phyloP scores from a whole-genome alignment of 1,284 basidiomycete species.

The Phellopilus nigrolimitatus region DNA sequence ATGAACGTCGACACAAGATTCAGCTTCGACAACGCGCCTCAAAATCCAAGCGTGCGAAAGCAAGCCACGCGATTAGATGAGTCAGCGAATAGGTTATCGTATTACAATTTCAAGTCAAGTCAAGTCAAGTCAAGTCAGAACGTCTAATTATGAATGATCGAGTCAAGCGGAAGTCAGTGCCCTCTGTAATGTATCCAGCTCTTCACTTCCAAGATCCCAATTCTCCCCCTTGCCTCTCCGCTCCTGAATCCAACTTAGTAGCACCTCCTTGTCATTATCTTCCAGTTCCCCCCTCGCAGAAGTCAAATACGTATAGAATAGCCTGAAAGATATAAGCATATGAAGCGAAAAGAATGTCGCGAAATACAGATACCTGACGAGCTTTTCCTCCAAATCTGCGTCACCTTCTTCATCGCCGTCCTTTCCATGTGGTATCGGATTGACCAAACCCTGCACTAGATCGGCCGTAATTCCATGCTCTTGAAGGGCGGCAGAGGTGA shows the following conservation, averaged over 20 bases:
- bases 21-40: not conserved
- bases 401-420: conserved; percentile 72
- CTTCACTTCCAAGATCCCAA: conserved; percentile 28
- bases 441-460: conserved; percentile 41
- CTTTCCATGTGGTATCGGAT: conserved; percentile 57
- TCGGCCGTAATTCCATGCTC: conserved; percentile 39
- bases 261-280: conserved; percentile 36
- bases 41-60: not conserved
- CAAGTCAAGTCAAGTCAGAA: no score
- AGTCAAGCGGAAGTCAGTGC: conserved; percentile 11
- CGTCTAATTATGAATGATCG: no score
- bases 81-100: not conserved
- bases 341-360: conserved; percentile 13
- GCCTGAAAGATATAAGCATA: conserved; percentile 29
- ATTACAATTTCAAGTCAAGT: not conserved
- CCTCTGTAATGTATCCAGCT: conserved; percentile 27
- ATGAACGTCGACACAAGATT: not conserved
- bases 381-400: conserved; percentile 79
- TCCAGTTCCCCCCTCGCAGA: conserved; percentile 40
- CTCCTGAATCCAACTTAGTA: conserved; percentile 34
- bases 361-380: conserved; percentile 47
- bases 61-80: not conserved
- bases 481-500: conserved; percentile 46
- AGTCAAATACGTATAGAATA: conserved; percentile 53
- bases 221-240: conserved; percentile 19